These are phyloP conservation scores for Lachancea mirantina DNA, from an alignment of 805 yeast genomes.

Conservation along the genomic window DNA sequence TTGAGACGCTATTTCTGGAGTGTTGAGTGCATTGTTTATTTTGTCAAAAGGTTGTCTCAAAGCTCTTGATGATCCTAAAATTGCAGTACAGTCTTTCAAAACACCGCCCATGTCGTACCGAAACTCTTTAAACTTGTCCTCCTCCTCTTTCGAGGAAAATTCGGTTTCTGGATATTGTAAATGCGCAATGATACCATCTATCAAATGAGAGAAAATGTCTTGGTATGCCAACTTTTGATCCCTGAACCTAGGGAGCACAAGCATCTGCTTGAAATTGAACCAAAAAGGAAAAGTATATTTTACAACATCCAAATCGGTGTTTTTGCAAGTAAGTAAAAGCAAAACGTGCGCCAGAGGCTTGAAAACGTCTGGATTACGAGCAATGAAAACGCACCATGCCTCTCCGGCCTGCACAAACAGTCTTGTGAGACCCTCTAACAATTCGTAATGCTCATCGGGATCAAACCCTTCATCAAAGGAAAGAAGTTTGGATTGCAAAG, in stretches of 20 bases:
- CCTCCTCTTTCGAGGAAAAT: constrained; percentile 71
- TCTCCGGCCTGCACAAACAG: constrained; percentile 90
- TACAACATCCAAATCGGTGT: constrained; percentile 81
- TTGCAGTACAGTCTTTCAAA: constrained; percentile 90
- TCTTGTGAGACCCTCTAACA: constrained; percentile 62
- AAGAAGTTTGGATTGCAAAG: constrained; percentile 46
- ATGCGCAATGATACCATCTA: constrained; percentile 47
- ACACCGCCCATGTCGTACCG: constrained; percentile 97
- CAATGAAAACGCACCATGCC: constrained; percentile 85
- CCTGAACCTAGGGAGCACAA: constrained; percentile 28
- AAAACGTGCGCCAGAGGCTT: constrained; percentile 67
- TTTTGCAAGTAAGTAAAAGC: constrained; percentile 61
- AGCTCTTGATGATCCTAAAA: constrained; percentile 70
- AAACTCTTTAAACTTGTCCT: constrained; percentile 88
- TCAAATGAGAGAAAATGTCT: constrained; percentile 21
- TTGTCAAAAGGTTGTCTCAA: constrained; percentile 61
- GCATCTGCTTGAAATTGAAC: constrained; percentile 70
- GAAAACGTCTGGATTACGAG: constrained; percentile 62
- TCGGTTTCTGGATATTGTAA: constrained; percentile 62
- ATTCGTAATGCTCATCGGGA: constrained; percentile 51
- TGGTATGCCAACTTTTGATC: constrained; percentile 21
- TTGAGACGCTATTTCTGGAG: constrained; percentile 26
- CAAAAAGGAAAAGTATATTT: constrained; percentile 90
- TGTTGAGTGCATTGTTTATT: constrained; percentile 37
- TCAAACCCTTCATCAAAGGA: constrained; percentile 14